phyloP scores from a whole-genome alignment of 2,329 filamentous ascomycete species.

The Aureobasidium subglaciale region DNA sequence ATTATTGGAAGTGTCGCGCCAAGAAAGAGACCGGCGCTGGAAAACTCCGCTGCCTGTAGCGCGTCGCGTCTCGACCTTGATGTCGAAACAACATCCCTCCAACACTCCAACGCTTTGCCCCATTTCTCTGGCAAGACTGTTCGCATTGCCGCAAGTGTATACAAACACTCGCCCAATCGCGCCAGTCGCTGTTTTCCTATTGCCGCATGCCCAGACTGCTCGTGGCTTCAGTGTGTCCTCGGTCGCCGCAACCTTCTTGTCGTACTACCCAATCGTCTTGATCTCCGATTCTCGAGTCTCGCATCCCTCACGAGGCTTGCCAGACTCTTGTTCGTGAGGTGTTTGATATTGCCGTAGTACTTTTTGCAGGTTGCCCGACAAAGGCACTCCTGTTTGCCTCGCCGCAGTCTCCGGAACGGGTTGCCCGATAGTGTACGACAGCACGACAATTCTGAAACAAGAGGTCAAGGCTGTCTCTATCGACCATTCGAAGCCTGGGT shows the following conservation, averaged over 20 bases:
- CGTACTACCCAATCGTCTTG: background rate
- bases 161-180: background rate
- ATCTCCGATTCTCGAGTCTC: too few species aligned
- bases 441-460: background rate
- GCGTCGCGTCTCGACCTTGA: too few species aligned
- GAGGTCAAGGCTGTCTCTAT: background rate
- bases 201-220: background rate
- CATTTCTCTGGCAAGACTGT: too few species aligned
- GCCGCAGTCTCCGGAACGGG: background rate
- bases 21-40: too few species aligned
- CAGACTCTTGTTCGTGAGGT: background rate
- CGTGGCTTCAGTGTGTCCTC: background rate
- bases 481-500: background rate
- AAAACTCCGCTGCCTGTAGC: too few species aligned
- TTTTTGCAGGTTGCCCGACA: background rate
- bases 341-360: background rate
- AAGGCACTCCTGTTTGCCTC: background rate
- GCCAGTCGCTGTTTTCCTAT: background rate
- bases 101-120: too few species aligned
- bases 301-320: background rate
- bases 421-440: background rate
- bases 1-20: too few species aligned
- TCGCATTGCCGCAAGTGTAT: background rate
- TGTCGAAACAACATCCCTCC: too few species aligned
- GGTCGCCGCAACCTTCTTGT: background rate